Base-by-base conservation (phyloP, 208 protist genomes). In the Leishmania martiniquensis region DNA sequence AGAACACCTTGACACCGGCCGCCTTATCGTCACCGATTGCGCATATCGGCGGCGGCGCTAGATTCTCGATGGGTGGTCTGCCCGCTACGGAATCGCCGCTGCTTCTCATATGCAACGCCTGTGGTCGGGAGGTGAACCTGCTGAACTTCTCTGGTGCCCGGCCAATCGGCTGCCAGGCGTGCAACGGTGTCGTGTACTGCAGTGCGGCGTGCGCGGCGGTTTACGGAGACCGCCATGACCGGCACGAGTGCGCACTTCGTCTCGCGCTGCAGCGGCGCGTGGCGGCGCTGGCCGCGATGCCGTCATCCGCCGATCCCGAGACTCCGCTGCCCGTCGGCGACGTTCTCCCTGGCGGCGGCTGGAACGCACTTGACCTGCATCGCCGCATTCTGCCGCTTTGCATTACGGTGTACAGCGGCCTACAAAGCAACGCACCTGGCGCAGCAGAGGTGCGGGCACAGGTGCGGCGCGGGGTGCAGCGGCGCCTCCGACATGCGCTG, bases 111-210 rank as follows among this genome's bases (percentile, higher is more conserved):
- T 78, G 80, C 74, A 78, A 76, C 60, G 79, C 68, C 0, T 80
- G 76, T 34, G 70, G 80, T 20, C 51, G 32, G 1, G 71, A 79
- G n/a, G 2, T 72, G 67, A 82, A 67, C 55, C 76, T 55, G 47
- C 20, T 80, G 22, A n/a, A 71, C 7, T 1, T 75, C 12, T 4
- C 81, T 12, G 67, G 55, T 7, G 55, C 42, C 34, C 4, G 51
- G 1, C 54, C 68, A n/a, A 72, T 72, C 15, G 70, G 74, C 22
- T 91, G 87, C 70, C n/a, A 57, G 9, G 60, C 32, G 49, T 91
- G 87, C 70, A 67, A 83, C 37, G 45, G 73, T 51, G 82, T 81
- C 15, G 67, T 72, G 20, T 91, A 87, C 84, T 91, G 87, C 80
- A 85, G 79, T n/a, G 63, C 79, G 17, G 72, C 59, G 32, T 91